Conservation (phyloP, 2,329 filamentous ascomycete species). For the Calycina herbarum region DNA sequence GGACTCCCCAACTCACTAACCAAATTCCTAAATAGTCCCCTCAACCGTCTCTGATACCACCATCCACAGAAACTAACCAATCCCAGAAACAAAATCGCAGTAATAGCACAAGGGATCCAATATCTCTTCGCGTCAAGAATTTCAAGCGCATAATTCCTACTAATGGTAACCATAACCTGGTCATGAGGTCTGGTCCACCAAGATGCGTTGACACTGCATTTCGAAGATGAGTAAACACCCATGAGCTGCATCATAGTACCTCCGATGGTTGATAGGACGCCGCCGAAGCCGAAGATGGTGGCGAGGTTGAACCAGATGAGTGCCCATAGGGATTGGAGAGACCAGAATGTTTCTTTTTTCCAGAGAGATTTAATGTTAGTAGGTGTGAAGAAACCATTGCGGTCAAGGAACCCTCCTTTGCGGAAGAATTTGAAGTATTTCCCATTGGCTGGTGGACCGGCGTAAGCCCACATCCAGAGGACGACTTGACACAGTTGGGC, state of each 20-base stretch:
- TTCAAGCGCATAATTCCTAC: slow-evolving; percentile 17
- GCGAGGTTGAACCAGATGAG: slow-evolving; percentile 22
- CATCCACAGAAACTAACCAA: slow-evolving; percentile 24
- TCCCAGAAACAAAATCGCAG: slow-evolving; percentile 21
- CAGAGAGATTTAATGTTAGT: slow-evolving; percentile 9
- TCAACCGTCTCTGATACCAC: slow-evolving; percentile 27
- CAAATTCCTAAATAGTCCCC: slow-evolving; percentile 11
- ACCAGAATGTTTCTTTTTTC: slow-evolving; percentile 11
- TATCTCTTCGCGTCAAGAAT: slow-evolving; percentile 19
- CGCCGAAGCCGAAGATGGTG: slow-evolving; percentile 16
- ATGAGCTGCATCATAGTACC: slow-evolving; percentile 27
- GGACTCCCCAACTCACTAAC: slow-evolving; percentile 5
- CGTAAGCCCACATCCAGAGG: slow-evolving; percentile 22
- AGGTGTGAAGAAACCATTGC: slow-evolving; percentile 17
- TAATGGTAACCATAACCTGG: slow-evolving; percentile 13
- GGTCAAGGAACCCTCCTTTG: slow-evolving; percentile 20
- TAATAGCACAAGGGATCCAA: slow-evolving; percentile 21
- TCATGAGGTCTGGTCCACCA: slow-evolving; percentile 19
- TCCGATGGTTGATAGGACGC: slow-evolving; percentile 20
- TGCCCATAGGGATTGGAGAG: slow-evolving; percentile 19
- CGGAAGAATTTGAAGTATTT: slow-evolving; percentile 15
- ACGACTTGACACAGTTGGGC: slow-evolving; percentile 37
- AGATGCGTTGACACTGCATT: slow-evolving; percentile 10
- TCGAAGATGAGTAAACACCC: slow-evolving; percentile 19
- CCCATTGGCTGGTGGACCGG: slow-evolving; percentile 14